A percentile compares a stretch with the other conserved stretches of the same genome.
These are phyloP conservation scores for Phytophthora ramorum DNA, from an alignment of 352 stramenopile species.

Conservation along the genomic window DNA sequence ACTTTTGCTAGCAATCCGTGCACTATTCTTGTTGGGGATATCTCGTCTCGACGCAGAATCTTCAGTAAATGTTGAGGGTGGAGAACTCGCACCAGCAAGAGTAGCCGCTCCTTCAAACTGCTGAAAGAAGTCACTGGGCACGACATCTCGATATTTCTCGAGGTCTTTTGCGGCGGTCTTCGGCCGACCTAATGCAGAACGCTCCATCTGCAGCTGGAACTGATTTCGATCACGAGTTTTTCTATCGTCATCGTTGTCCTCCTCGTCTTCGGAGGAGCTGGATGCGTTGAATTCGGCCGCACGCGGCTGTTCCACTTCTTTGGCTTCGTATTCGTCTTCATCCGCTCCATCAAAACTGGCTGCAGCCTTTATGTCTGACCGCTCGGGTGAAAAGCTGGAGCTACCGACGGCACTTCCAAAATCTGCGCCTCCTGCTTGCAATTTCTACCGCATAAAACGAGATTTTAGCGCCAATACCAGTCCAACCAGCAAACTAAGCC, in stretches of 20 bases:
- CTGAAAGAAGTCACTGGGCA: conserved; percentile 63
- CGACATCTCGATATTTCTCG: conserved; percentile 58
- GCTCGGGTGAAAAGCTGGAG: conserved; percentile 3
- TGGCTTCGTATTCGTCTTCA: conserved; percentile 66
- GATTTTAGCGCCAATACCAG: background rate
- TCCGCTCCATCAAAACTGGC: conserved; percentile 16
- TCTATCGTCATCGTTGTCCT: conserved; percentile 25
- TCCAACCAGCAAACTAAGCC: background rate
- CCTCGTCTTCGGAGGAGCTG: conserved; percentile 60
- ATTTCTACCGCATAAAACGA: conserved; percentile 15
- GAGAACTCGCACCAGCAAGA: background rate
- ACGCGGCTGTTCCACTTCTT: conserved; percentile 59
- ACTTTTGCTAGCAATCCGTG: background rate
- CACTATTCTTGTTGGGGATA: conserved; percentile 8
- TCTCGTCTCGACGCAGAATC: conserved; percentile 2
- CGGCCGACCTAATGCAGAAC: conserved; percentile 30
- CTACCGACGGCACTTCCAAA: background rate
- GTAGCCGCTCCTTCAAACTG: conserved; percentile 32
- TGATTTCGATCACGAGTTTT: conserved; percentile 13
- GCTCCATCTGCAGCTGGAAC: conserved; percentile 20
- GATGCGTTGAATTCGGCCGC: conserved; percentile 64
- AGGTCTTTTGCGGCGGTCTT: conserved; percentile 66
- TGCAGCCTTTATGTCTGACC: conserved; percentile 7
- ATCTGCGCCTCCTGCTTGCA: conserved; percentile 8
- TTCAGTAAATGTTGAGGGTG: background rate